Conservation (phyloP, 1,139 yeast species). For the Blastobotrys illinoisensis region DNA sequence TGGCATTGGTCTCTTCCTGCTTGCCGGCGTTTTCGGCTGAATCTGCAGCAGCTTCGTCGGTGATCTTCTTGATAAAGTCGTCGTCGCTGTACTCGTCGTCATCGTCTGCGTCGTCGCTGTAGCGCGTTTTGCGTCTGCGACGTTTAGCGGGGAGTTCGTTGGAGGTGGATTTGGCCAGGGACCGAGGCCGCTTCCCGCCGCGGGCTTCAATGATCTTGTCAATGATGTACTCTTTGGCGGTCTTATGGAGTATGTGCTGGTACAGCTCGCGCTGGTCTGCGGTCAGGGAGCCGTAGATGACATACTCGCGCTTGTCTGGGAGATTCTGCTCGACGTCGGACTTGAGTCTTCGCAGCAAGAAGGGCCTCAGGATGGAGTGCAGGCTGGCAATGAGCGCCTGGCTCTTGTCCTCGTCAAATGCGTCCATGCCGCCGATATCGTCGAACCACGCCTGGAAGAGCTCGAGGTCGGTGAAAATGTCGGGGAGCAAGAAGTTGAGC, state of each 20-base stretch:
- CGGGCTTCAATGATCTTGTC: constrained; percentile 33
- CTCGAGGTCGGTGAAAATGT: constrained; percentile 83
- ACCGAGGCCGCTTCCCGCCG: constrained; percentile 8
- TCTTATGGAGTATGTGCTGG: constrained; percentile 48
- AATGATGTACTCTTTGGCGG: constrained; percentile 31
- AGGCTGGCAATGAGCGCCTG: constrained; percentile 62
- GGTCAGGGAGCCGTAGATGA: constrained; percentile 67
- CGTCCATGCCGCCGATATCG: constrained; percentile 47
- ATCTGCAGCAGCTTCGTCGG: constrained; percentile 9
- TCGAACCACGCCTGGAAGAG: constrained; percentile 93
- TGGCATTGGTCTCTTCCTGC: constrained; percentile 13
- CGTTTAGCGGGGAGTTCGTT: neutral
- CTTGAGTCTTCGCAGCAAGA: constrained; percentile 74
- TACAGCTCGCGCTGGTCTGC: constrained; percentile 61
- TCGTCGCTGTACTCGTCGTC: constrained; percentile 13
- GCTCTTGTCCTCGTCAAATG: constrained; percentile 37
- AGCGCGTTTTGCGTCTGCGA: constrained; percentile 1
- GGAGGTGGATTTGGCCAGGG: neutral
- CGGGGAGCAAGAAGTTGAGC: constrained; percentile 83
- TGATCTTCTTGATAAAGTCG: constrained; percentile 9
- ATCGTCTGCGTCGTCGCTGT: constrained; percentile 9
- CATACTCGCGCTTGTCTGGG: constrained; percentile 87
- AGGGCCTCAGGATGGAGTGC: constrained; percentile 86
- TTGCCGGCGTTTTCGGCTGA: constrained; percentile 6
- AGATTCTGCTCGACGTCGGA: constrained; percentile 59